phyloP scores from a whole-genome alignment of 495 filamentous ascomycete genomes.

The Penicillium alfredii region DNA sequence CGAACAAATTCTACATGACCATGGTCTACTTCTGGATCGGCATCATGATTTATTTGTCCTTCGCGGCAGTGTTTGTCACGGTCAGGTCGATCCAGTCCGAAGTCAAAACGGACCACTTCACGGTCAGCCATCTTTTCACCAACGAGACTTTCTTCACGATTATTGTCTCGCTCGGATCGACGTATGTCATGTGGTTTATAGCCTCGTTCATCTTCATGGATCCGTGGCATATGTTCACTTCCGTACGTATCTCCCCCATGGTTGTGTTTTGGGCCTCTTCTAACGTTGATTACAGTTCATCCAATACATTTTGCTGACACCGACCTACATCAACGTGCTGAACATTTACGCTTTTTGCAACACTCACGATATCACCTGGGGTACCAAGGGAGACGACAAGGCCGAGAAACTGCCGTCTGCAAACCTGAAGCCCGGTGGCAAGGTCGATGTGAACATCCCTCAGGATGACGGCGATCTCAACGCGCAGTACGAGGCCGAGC shows the following conservation, averaged over 20 bases:
- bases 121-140: slow-evolving; percentile 63
- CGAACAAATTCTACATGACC: slow-evolving; percentile 87
- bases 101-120: slow-evolving; percentile 52
- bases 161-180: slow-evolving; percentile 84
- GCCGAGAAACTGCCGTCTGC: slow-evolving; percentile 74
- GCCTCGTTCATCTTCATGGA: slow-evolving; percentile 94
- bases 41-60: slow-evolving; percentile 93
- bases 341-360: slow-evolving; percentile 99
- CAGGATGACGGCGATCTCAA: slow-evolving; percentile 82
- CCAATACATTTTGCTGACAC: slow-evolving; percentile 93
- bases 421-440: slow-evolving; percentile 80
- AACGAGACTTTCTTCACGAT: slow-evolving; percentile 90
- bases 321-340: slow-evolving; percentile 92
- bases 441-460: slow-evolving; percentile 89
- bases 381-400: slow-evolving; percentile 92
- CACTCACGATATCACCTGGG: slow-evolving; percentile 96
- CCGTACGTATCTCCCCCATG: slow-evolving; percentile 34
- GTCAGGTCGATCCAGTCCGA: slow-evolving; percentile 74
- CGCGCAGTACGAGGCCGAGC: slow-evolving; percentile 86
- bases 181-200: slow-evolving; percentile 90
- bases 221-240: slow-evolving; percentile 98
- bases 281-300: slow-evolving; percentile 52
- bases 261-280: neutral
- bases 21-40: slow-evolving; percentile 96
- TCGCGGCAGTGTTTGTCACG: slow-evolving; percentile 92